Percentiles rank a stretch among this genome's conserved stretches.
phyloP scores from a whole-genome alignment of 2,329 filamentous ascomycete genomes.

The Falciphora oryzae region DNA sequence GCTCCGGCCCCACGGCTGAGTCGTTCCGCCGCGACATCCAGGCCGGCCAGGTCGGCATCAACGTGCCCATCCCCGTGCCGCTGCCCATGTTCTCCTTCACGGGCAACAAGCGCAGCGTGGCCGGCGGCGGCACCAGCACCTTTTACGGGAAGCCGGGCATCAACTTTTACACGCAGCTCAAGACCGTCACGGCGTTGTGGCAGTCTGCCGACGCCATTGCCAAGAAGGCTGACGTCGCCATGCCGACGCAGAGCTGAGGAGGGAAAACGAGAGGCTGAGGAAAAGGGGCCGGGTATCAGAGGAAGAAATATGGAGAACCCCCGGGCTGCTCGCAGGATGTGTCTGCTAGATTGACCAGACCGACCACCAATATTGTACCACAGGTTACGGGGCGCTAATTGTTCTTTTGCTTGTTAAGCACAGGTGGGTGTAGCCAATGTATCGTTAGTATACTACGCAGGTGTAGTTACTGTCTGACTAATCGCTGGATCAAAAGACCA shows the following conservation, averaged over 20 bases:
- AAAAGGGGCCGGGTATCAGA: no score
- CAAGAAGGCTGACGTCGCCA: constrained; percentile 79
- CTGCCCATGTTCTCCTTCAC: constrained; percentile 69
- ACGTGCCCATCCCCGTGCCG: constrained; percentile 71
- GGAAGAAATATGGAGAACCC: no score
- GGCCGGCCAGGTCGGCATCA: constrained; percentile 81
- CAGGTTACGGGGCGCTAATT: no score
- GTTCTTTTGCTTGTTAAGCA: no score
- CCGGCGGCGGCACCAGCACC: constrained; percentile 84
- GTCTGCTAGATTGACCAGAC: no score
- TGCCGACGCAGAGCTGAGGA: constrained; percentile 56
- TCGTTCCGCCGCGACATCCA: constrained; percentile 76
- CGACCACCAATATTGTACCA: no score
- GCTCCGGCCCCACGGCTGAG: constrained; percentile 69
- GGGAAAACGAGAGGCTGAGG: no score
- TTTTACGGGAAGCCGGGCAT: constrained; percentile 94
- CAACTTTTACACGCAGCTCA: constrained; percentile 93
- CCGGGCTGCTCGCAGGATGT: no score
- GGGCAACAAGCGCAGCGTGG: constrained; percentile 82
- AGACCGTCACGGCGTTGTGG: constrained; percentile 96
- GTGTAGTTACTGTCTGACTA: no score
- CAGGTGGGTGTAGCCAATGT: no score
- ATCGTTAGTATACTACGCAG: no score
- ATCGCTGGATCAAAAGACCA: no score
- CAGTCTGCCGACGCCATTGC: constrained; percentile 76